Evolutionary conservation across 1,284 basidiomycete species (phyloP).

Genomic region (Lentinula novae-zelandiae): DNA sequence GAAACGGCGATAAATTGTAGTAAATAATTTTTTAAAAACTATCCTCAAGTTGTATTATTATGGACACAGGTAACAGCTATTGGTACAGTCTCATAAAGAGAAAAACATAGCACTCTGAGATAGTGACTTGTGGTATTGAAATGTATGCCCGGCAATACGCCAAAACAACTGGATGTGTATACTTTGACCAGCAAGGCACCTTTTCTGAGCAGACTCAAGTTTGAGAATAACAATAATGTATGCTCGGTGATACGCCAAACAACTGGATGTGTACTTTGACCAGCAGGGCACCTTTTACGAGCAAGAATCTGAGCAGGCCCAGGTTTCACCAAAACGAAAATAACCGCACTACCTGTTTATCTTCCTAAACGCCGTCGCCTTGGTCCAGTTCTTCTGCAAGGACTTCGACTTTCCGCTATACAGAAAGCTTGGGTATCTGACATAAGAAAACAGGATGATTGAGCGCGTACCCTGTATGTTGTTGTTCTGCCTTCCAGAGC

Average conservation of each 20-base stretch:
- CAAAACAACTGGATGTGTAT: conserved; percentile 48
- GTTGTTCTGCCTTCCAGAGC: conserved; percentile 62
- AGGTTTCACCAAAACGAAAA: neutral
- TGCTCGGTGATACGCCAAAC: conserved; percentile 81
- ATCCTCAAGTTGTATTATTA: neutral
- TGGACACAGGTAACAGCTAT: too few relatives aligned
- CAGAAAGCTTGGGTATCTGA: conserved; percentile 15
- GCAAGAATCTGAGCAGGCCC: conserved; percentile 31
- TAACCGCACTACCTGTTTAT: neutral
- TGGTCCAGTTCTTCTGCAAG: conserved; percentile 59
- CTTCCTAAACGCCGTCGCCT: conserved; percentile 45
- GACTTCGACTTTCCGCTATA: conserved; percentile 63
- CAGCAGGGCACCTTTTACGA: conserved; percentile 81
- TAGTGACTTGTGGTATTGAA: neutral
- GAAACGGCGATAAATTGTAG: too few relatives aligned
- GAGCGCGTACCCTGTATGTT: conserved; percentile 55
- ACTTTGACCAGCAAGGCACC: conserved; percentile 72
- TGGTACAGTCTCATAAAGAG: neutral
- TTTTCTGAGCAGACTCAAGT: conserved; percentile 28
- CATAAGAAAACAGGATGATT: neutral
- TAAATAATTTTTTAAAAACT: neutral
- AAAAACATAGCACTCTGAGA: neutral
- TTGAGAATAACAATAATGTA: conserved; percentile 30
- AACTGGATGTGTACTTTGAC: conserved; percentile 56
- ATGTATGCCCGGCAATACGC: conserved; percentile 82